Percentiles rank a stretch among this genome's conserved stretches.
These are phyloP conservation scores for Nemophila menziesii DNA, from an alignment of 257 asterid genomes.

Conservation along the genomic window DNA sequence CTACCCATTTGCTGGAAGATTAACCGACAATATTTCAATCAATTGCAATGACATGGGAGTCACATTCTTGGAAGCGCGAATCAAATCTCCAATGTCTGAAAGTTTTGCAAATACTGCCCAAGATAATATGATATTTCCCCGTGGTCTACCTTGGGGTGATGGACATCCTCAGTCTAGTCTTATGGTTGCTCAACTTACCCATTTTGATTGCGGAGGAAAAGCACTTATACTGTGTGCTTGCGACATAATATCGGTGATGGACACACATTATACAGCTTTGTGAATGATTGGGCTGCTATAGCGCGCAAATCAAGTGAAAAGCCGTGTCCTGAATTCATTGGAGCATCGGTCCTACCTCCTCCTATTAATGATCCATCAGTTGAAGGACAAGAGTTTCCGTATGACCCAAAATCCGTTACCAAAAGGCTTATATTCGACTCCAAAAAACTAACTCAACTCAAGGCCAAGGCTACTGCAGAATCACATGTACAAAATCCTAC, in stretches of 20 bases:
- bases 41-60: conserved; percentile 9
- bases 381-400: no score
- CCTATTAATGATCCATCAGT: not conserved
- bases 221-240: not conserved
- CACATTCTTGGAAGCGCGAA: not conserved
- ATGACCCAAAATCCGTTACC: not conserved
- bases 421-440: not conserved
- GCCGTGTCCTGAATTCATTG: conserved; percentile 2
- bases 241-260: conserved; percentile 9
- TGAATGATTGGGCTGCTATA: conserved; percentile 10
- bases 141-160: conserved; percentile 2
- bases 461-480: not conserved
- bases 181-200: conserved; percentile 3
- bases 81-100: not conserved
- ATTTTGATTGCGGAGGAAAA: conserved; percentile 9
- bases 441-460: conserved; percentile 2
- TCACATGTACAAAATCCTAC: conserved; percentile 6
- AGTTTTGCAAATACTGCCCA: not conserved
- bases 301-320: not conserved
- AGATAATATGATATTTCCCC: conserved; percentile 2
- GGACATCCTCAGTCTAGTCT: not conserved
- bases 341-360: not conserved
- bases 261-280: not conserved
- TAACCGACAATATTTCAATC: not conserved
- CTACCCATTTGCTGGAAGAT: conserved; percentile 10